These are phyloP conservation scores for Geotrichum bryndzae DNA, from an alignment of 1,139 yeast genomes.

Conservation along the genomic window DNA sequence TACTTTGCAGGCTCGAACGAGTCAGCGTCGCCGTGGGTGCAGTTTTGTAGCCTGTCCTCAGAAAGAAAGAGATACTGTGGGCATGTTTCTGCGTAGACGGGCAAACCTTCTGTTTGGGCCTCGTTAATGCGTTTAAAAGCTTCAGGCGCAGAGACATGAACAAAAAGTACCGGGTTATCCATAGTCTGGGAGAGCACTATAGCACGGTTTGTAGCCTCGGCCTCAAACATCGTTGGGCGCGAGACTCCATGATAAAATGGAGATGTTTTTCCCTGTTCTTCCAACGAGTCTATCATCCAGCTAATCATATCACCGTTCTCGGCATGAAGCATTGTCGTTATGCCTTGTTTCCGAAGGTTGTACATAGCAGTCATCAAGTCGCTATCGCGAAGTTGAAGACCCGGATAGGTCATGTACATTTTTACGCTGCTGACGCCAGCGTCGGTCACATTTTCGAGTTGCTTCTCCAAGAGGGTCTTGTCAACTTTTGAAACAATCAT, in stretches of 20 bases:
- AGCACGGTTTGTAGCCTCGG: constrained; percentile 46
- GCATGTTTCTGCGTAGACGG: constrained; percentile 46
- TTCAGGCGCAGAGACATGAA: constrained; percentile 44
- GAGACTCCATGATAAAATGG: constrained; percentile 44
- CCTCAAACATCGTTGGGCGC: constrained; percentile 44
- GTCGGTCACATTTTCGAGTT: constrained; percentile 23
- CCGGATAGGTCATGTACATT: constrained; percentile 44
- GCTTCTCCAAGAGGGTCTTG: constrained; percentile 30
- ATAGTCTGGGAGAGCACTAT: constrained; percentile 40
- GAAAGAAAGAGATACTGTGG: constrained; percentile 45
- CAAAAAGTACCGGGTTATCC: constrained; percentile 43
- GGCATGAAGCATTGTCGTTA: constrained; percentile 48
- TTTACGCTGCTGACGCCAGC: constrained; percentile 44
- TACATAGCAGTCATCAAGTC: constrained; percentile 39
- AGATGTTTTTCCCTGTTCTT: constrained; percentile 35
- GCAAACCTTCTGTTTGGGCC: constrained; percentile 40
- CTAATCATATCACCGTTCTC: constrained; percentile 45
- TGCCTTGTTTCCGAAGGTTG: constrained; percentile 39
- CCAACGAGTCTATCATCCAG: constrained; percentile 40
- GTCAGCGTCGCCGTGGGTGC: constrained; percentile 23
- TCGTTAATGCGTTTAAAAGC: constrained; percentile 40
- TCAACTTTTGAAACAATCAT: constrained; percentile 38
- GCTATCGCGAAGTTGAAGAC: constrained; percentile 39
- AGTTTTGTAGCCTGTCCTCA: constrained; percentile 33
- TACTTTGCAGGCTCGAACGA: constrained; percentile 44